Percentiles rank a stretch among this genome's conserved stretches.
phyloP scores from a whole-genome alignment of 2,329 filamentous ascomycete species.

The Exophiala sp. region DNA sequence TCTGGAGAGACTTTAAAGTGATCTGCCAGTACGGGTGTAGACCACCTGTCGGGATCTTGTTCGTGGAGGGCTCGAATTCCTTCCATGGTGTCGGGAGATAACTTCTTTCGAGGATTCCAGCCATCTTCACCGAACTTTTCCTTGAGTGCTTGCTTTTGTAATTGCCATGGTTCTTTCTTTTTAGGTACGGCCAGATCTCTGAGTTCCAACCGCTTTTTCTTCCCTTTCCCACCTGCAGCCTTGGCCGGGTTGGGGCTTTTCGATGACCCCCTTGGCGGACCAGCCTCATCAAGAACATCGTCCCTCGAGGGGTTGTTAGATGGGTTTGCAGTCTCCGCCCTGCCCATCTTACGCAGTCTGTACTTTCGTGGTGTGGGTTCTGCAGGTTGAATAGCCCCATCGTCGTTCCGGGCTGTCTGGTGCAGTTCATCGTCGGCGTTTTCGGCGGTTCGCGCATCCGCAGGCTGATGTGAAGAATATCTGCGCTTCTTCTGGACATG shows the following conservation, averaged over 20 bases:
- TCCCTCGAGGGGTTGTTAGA: conserved; percentile 1
- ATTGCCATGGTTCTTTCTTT: conserved; percentile 57
- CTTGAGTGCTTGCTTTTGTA: conserved; percentile 68
- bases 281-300: conserved; percentile 2
- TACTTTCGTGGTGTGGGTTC: background rate
- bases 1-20: conserved; percentile 85
- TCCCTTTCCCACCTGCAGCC: background rate
- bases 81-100: conserved; percentile 88
- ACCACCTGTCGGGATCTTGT: conserved; percentile 70
- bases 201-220: conserved; percentile 10
- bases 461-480: conserved; percentile 8
- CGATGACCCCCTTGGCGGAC: background rate
- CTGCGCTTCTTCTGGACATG: conserved; percentile 11
- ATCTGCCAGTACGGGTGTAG: conserved; percentile 63
- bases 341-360: too few species aligned
- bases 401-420: background rate
- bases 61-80: conserved; percentile 78
- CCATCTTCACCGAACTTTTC: conserved; percentile 69
- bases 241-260: background rate
- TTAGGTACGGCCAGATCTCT: conserved; percentile 10
- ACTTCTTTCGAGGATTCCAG: conserved; percentile 76
- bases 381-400: background rate
- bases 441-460: background rate
- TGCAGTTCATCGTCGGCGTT: background rate
- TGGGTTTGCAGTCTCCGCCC: too few species aligned